phyloP scores from a whole-genome alignment of 2,329 filamentous ascomycete genomes.

The Hypoxylon rubiginosum region DNA sequence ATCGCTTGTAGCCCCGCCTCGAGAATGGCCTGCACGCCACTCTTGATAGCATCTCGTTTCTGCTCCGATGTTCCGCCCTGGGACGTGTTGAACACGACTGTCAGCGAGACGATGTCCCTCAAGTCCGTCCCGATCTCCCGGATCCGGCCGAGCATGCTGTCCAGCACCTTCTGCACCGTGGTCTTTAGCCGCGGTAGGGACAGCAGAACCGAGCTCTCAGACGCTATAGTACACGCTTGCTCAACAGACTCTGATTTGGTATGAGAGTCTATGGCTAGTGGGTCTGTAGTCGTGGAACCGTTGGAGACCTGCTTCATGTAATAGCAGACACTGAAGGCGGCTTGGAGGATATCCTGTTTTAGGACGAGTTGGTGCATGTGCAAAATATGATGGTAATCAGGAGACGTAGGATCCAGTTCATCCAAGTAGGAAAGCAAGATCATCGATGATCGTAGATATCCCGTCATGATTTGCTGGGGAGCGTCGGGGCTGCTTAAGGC shows the following conservation, averaged over 20 bases:
- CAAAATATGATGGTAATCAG: conserved; percentile 62
- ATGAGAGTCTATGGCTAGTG: conserved; percentile 34
- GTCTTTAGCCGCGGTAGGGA: conserved; percentile 45
- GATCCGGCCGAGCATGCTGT: conserved; percentile 58
- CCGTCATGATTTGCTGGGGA: conserved; percentile 64
- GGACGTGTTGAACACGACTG: conserved; percentile 62
- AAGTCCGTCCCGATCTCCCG: conserved; percentile 64
- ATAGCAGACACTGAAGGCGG: conserved; percentile 68
- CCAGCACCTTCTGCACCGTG: conserved; percentile 61
- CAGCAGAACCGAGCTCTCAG: conserved; percentile 48
- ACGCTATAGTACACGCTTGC: conserved; percentile 47
- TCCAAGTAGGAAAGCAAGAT: conserved; percentile 68
- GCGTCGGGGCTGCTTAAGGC: conserved; percentile 65
- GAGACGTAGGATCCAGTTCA: conserved; percentile 63
- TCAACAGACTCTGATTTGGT: conserved; percentile 41
- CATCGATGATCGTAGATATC: conserved; percentile 68
- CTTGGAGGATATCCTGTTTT: conserved; percentile 68
- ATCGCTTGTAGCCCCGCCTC: conserved; percentile 61
- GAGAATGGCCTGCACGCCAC: conserved; percentile 58
- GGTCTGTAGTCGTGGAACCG: conserved; percentile 24
- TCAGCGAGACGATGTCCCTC: conserved; percentile 64
- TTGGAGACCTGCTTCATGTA: conserved; percentile 60
- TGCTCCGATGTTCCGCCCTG: conserved; percentile 57
- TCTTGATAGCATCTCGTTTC: conserved; percentile 58
- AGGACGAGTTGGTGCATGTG: conserved; percentile 68